These are phyloP conservation scores for thale cress (Arabidopsis thaliana) DNA, from an alignment of 345 rosid species.

Conservation along the genomic window TAIR10.1 NC_003070.9:6894501-6895000, in stretches of 20 bases:
- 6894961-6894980: background rate
- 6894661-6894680: conserved; percentile 18
- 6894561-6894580: conserved; percentile 23
- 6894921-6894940: too few relatives aligned
- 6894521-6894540: conserved; percentile 32
- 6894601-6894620: conserved; percentile 23
- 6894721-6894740: conserved; percentile 41
- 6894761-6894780: conserved; percentile 45
- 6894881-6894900: conserved; percentile 10
- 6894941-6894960: too few relatives aligned
- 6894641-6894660: conserved; percentile 29
- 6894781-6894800: background rate
- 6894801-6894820: conserved; percentile 6
- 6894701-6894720: conserved; percentile 33
- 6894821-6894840: conserved; percentile 11
- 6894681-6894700: conserved; percentile 51
- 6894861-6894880: background rate
- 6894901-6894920: conserved; percentile 17
- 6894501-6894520: conserved; percentile 24
- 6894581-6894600: conserved; percentile 17
- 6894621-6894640: conserved; percentile 17
- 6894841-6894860: background rate
- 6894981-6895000: background rate
- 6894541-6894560: conserved; percentile 22
- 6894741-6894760: conserved; percentile 13